These are phyloP conservation scores for Anastatica hierochuntica DNA, from an alignment of 345 rosid species.

Conservation along the genomic window DNA sequence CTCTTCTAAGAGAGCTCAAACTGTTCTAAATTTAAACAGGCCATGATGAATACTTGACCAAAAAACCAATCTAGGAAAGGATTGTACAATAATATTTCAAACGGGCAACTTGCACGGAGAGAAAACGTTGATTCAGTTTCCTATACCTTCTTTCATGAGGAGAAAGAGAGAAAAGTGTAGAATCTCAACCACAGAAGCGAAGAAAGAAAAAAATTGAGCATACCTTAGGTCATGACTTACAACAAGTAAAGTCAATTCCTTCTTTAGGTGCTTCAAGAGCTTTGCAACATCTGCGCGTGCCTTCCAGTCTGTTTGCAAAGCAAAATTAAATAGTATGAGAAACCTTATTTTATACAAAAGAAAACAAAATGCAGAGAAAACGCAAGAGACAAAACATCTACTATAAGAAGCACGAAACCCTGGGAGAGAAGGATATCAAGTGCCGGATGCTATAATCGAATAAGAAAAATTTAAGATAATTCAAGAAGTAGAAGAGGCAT, in stretches of 20 bases:
- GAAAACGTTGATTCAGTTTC: not conserved
- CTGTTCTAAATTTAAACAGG: not conserved
- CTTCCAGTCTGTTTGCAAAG: conserved; percentile 65
- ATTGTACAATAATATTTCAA: not conserved
- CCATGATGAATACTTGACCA: not conserved
- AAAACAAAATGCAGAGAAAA: conserved; percentile 5
- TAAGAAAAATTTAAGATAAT: no score
- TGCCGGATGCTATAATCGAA: no score
- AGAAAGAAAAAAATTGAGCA: conserved; percentile 11
- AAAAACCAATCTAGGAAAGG: not conserved
- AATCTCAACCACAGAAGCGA: no score
- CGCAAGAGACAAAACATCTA: not conserved
- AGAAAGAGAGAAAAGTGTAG: not conserved
- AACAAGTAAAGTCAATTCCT: conserved; percentile 70
- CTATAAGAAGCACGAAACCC: no score
- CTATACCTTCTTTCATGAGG: not conserved
- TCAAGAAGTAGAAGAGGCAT: no score
- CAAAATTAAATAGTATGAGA: not conserved
- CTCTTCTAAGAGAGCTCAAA: no score
- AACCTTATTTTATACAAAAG: not conserved
- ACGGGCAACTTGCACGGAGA: not conserved
- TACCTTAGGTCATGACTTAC: conserved; percentile 94
- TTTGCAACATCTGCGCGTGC: conserved; percentile 84
- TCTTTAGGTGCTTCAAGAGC: conserved; percentile 79
- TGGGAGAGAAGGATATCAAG: not conserved